A percentile compares a stretch with the other conserved stretches of the same genome.
These are phyloP conservation scores for Rhodotorula sp. DNA, from an alignment of 1,284 basidiomycete genomes.

Conservation along the genomic window DNA sequence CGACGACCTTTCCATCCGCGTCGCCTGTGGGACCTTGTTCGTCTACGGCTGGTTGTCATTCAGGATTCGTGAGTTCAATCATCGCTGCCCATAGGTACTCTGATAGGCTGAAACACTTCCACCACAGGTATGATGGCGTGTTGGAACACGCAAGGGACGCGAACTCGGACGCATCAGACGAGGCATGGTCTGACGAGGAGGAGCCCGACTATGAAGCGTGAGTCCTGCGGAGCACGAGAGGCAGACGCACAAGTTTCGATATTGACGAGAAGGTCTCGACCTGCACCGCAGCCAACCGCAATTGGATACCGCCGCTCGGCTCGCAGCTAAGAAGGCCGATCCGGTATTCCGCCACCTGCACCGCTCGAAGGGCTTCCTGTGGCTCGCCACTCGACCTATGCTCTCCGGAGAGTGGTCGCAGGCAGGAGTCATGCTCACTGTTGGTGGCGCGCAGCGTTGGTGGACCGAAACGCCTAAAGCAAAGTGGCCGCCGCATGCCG, in stretches of 20 bases:
- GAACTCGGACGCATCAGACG: conserved; percentile 9
- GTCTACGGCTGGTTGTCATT: conserved; percentile 51
- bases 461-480: conserved; percentile 49
- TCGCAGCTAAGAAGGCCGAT: conserved; percentile 50
- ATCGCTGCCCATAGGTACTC: no score
- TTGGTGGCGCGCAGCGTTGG: conserved; percentile 52
- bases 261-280: no score
- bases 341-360: conserved; percentile 50
- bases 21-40: conserved; percentile 53
- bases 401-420: conserved; percentile 54
- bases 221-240: background rate
- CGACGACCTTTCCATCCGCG: conserved; percentile 53
- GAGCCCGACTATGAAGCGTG: conserved; percentile 17
- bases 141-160: conserved; percentile 27
- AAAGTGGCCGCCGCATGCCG: conserved; percentile 51
- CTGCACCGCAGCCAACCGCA: conserved; percentile 47
- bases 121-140: conserved; percentile 5
- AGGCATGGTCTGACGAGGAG: conserved; percentile 19
- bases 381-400: conserved; percentile 49
- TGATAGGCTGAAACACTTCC: conserved; percentile 4
- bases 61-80: conserved; percentile 37
- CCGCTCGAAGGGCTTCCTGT: conserved; percentile 54
- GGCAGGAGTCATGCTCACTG: conserved; percentile 53
- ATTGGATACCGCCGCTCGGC: conserved; percentile 51
- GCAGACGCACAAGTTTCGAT: no score